Base-by-base conservation (phyloP, 805 yeast species). In the Yarrowia bubula region DNA sequence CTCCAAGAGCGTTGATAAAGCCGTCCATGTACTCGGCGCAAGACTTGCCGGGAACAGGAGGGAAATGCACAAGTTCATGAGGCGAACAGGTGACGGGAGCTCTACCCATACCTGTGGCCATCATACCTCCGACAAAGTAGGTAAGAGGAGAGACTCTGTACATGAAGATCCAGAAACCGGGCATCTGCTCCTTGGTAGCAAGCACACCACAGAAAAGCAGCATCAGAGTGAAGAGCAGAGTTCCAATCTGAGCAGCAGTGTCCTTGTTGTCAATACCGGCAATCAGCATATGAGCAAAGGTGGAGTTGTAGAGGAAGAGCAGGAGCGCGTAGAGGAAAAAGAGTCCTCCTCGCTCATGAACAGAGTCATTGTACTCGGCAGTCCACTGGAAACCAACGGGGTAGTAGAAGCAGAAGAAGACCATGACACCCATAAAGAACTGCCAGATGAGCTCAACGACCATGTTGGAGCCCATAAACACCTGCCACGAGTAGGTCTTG, bases 141-240 rank as follows among this genome's bases (percentile, higher is more conserved):
- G 92, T 87, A 74, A 82, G 81, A 7, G 79, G 93, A 35, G 89
- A 86, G 14, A 79, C 80, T 68, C 87, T 82, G 82, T 88, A 85
- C 91, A 89, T 87, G 73, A 87, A 89, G 57, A 82, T 83, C 96
- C 95, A 89, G 78, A 89, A 89, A 0, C 89, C 85, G 8, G 93
- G 92, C 85, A 88, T 82, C 58, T 79, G 72, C 3, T 66, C 57
- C 11, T 76, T 75, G 18, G 84, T 82, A 70, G 85, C 89, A 64
- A 85, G 78, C 66, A 86, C 86, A 77, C 90, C 89, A 72, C 87
- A 80, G 77, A 88, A 88, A 18, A 85, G 76, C 64, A 86, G 79
- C 68, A 82, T 74, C 71, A 87, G 80, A 38, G 86, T 76, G 71
- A 83, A 80, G 65, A 82, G 74, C 68, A 87, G 73, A 43, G 86